Conservation (phyloP, 2,329 filamentous ascomycete genomes). For the Talaromyces albobiverticillius region DNA sequence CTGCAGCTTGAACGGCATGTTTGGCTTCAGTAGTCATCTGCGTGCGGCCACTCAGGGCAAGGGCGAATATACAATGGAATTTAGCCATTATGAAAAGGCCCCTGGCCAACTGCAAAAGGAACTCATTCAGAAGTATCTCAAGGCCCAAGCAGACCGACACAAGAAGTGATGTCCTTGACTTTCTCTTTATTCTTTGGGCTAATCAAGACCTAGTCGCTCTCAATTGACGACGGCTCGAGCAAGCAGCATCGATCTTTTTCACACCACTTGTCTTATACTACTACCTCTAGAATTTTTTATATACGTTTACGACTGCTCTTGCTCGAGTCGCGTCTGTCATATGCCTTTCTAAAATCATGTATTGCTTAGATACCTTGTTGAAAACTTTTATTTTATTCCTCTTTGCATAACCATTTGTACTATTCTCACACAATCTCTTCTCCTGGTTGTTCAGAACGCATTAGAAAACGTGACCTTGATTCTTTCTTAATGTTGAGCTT, state of each 20-base stretch:
- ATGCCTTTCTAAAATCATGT: background rate
- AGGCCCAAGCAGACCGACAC: slow-evolving; percentile 62
- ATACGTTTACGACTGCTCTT: slow-evolving; percentile 2
- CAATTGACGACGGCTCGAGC: background rate
- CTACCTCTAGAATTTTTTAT: slow-evolving; percentile 4
- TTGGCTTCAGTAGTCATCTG: slow-evolving; percentile 89
- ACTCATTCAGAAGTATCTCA: slow-evolving; percentile 65
- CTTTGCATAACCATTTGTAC: background rate
- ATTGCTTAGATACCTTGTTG: background rate
- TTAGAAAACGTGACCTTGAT: background rate
- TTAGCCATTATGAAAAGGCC: slow-evolving; percentile 88
- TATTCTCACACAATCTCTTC: slow-evolving; percentile 7
- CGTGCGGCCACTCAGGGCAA: slow-evolving; percentile 95
- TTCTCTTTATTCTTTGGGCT: background rate
- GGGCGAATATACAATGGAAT: slow-evolving; percentile 98
- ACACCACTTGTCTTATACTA: slow-evolving; percentile 8
- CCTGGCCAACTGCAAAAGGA: slow-evolving; percentile 85
- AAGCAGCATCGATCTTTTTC: slow-evolving; percentile 4
- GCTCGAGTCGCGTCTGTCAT: background rate
- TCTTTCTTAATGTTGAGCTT: background rate
- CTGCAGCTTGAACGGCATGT: slow-evolving; percentile 95
- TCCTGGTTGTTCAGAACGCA: background rate
- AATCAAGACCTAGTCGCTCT: background rate
- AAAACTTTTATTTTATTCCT: background rate
- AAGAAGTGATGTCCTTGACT: slow-evolving; percentile 49